Conservation (phyloP, 2,329 filamentous ascomycete species). For the Chaetothyriales sp. region DNA sequence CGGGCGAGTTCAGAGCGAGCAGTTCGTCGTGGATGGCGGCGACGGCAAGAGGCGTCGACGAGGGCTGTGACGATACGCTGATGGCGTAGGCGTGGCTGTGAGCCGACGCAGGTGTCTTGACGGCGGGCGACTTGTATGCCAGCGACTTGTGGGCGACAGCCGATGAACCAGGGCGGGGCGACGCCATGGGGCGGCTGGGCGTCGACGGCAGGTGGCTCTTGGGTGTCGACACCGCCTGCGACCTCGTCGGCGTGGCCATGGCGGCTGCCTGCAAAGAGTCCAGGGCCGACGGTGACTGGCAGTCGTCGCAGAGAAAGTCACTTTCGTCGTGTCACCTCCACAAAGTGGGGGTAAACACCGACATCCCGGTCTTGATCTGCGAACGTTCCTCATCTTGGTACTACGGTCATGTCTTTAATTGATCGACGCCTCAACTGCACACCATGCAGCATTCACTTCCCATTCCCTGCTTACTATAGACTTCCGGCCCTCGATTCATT, state of each 20-base stretch:
- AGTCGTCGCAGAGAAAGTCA: too few relatives aligned
- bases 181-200: slow-evolving; percentile 31
- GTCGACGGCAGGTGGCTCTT: slow-evolving; percentile 30
- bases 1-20: slow-evolving; percentile 32
- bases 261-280: neutral
- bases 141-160: slow-evolving; percentile 21
- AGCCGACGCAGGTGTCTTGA: slow-evolving; percentile 30
- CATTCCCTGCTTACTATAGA: too few relatives aligned
- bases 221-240: slow-evolving; percentile 17
- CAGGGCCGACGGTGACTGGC: too few relatives aligned
- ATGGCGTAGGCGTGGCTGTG: slow-evolving; percentile 24
- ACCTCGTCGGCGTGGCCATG: slow-evolving; percentile 33
- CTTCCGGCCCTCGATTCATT: too few relatives aligned
- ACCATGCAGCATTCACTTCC: too few relatives aligned
- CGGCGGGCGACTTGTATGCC: slow-evolving; percentile 33
- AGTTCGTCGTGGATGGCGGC: slow-evolving; percentile 27
- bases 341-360: too few relatives aligned
- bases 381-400: too few relatives aligned
- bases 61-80: slow-evolving; percentile 28
- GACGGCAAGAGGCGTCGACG: slow-evolving; percentile 30
- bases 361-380: too few relatives aligned
- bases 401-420: too few relatives aligned
- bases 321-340: too few relatives aligned
- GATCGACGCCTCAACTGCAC: too few relatives aligned
- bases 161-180: slow-evolving; percentile 29